A percentile compares a stretch with the other conserved stretches of the same genome.
Conservation (phyloP, 129 eudicot genomes). For the Saussurea involucrata region DNA sequence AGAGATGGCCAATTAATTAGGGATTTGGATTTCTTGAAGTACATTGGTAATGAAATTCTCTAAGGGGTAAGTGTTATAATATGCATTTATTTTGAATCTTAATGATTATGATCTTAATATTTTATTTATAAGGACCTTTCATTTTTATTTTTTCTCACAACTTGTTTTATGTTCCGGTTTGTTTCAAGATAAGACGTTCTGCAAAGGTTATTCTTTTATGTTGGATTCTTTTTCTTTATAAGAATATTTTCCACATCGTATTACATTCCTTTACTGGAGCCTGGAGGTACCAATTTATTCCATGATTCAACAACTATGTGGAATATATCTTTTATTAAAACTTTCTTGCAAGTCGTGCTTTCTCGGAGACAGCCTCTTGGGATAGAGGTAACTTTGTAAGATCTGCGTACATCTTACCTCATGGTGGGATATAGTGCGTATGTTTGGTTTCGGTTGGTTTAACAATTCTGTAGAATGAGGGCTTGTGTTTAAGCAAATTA, state of each 20-base stretch:
- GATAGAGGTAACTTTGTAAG: too few species aligned
- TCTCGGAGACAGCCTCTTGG: too few species aligned
- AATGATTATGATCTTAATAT: background rate
- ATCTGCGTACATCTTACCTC: too few species aligned
- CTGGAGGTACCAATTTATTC: background rate
- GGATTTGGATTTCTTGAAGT: background rate
- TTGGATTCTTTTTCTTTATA: background rate
- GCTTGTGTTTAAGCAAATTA: background rate
- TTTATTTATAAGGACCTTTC: background rate
- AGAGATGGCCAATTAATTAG: background rate
- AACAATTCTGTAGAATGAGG: too few species aligned
- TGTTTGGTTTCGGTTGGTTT: too few species aligned
- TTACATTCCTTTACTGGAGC: background rate
- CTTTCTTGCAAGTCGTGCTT: too few species aligned
- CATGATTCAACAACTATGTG: too few species aligned
- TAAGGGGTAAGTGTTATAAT: background rate
- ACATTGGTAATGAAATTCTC: background rate
- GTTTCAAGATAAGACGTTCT: background rate
- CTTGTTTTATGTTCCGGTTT: background rate
- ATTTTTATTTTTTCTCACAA: background rate
- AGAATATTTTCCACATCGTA: background rate
- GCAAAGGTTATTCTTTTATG: background rate
- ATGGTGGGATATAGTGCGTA: too few species aligned
- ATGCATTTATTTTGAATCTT: background rate
- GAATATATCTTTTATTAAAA: too few species aligned